Evolutionary conservation across 164 flowering plant species (phyloP).

Genomic region (Stephania japonica): DNA sequence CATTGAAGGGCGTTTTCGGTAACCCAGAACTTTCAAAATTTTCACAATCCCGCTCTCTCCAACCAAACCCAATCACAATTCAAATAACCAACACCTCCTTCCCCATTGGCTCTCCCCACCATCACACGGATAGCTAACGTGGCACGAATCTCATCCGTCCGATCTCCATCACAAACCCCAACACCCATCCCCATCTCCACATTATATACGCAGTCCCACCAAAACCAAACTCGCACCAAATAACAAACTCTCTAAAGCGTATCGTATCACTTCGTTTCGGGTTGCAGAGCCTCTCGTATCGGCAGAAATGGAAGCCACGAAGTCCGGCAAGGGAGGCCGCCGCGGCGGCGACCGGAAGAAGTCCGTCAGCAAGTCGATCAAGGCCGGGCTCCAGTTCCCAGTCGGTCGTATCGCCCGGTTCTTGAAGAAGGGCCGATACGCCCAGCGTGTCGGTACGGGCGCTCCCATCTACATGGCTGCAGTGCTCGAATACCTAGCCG

Average conservation of each 20-base stretch:
- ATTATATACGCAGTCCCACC: not conserved
- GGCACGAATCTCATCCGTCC: not conserved
- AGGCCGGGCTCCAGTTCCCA: conserved; percentile 10
- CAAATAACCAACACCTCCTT: not conserved
- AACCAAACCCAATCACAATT: not conserved
- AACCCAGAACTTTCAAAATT: not conserved
- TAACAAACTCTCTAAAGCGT: not conserved
- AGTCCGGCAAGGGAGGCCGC: conserved; percentile 10
- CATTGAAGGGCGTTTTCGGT: not conserved
- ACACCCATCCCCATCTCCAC: not conserved
- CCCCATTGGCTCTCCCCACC: not conserved
- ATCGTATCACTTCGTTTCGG: not conserved
- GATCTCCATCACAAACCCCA: not conserved
- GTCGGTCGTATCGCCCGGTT: conserved; percentile 13
- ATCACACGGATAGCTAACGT: not conserved
- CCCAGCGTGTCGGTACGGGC: conserved; percentile 15
- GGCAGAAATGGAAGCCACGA: conserved; percentile 8
- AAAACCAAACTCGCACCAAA: not conserved
- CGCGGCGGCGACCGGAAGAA: conserved; percentile 15
- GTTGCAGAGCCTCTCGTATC: not conserved
- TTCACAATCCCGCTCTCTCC: not conserved
- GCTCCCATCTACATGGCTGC: conserved; percentile 17
- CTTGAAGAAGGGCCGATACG: conserved; percentile 18
- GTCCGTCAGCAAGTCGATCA: conserved; percentile 9
- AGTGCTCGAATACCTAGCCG: conserved; percentile 16